These are phyloP conservation scores for Fusarium sp. DNA, from an alignment of 2,329 filamentous ascomycete species.

Conservation along the genomic window DNA sequence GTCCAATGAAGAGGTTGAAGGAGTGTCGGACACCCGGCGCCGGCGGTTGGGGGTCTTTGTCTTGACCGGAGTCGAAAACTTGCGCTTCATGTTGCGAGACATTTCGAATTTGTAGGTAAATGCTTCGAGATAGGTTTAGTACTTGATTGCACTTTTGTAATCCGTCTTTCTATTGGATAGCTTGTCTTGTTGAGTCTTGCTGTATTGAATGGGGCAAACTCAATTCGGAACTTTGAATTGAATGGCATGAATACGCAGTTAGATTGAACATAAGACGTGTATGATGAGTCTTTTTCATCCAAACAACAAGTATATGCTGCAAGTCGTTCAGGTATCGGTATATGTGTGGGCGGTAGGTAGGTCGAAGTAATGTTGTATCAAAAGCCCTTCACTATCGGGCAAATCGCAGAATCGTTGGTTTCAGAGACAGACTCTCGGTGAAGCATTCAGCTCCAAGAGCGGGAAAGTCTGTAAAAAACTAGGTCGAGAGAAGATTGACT, in stretches of 20 bases:
- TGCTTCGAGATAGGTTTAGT: background rate
- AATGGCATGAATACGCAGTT: background rate
- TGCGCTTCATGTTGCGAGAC: conserved; percentile 64
- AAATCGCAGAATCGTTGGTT: conserved; percentile 45
- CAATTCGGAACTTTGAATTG: background rate
- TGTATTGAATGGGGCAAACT: conserved; percentile 8
- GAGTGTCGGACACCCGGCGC: conserved; percentile 60
- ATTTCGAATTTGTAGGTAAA: conserved; percentile 47
- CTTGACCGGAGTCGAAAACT: conserved; percentile 56
- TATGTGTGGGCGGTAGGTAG: background rate
- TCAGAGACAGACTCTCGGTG: conserved; percentile 53
- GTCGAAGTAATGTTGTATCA: conserved; percentile 21
- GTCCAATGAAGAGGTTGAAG: conserved; percentile 64
- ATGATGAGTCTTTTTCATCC: background rate
- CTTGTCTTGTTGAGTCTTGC: background rate
- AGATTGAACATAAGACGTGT: background rate
- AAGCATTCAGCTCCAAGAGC: conserved; percentile 52
- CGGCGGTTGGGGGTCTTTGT: conserved; percentile 52
- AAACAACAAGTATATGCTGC: conserved; percentile 11
- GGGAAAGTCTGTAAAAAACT: conserved; percentile 69
- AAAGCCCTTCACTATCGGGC: conserved; percentile 46
- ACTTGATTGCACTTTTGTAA: background rate
- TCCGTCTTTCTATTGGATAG: background rate
- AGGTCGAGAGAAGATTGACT: conserved; percentile 68
- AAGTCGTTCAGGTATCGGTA: conserved; percentile 2